These are phyloP conservation scores for Sarcomyxa edulis DNA, from an alignment of 768 basidiomycete species.

Conservation along the genomic window DNA sequence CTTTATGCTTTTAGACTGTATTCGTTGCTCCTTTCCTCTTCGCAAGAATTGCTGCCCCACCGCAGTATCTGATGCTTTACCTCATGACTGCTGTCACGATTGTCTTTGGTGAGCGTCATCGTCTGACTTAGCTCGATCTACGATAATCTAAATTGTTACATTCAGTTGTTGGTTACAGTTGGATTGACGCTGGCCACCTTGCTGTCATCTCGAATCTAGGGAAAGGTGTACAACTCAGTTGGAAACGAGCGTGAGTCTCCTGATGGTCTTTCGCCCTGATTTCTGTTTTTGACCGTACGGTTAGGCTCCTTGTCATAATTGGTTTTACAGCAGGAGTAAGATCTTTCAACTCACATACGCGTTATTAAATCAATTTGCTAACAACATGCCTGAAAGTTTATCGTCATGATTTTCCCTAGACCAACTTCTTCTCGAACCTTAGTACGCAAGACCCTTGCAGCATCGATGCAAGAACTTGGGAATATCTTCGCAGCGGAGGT, in stretches of 20 bases:
- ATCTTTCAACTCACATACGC: not conserved
- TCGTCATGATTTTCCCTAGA: slow-evolving; percentile 43
- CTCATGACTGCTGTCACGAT: slow-evolving; percentile 31
- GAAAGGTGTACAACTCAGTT: too few relatives aligned
- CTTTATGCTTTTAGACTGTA: slow-evolving; percentile 30
- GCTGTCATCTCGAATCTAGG: too few relatives aligned
- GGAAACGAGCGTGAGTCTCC: slow-evolving; percentile 1
- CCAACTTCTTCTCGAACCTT: slow-evolving; percentile 35
- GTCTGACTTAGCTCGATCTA: not conserved
- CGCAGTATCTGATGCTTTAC: slow-evolving; percentile 28
- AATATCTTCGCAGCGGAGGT: slow-evolving; percentile 33
- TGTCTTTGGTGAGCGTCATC: not conserved
- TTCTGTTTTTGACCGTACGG: not conserved
- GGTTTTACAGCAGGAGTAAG: slow-evolving; percentile 39
- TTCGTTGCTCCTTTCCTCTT: slow-evolving; percentile 44
- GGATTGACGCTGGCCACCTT: slow-evolving; percentile 51
- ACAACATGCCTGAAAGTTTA: slow-evolving; percentile 20
- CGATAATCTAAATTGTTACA: slow-evolving; percentile 26
- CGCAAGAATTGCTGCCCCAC: slow-evolving; percentile 41
- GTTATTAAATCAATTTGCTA: not conserved
- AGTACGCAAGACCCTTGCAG: slow-evolving; percentile 35
- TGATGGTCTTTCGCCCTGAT: not conserved
- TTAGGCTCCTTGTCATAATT: slow-evolving; percentile 36
- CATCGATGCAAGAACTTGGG: slow-evolving; percentile 27
- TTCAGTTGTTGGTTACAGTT: slow-evolving; percentile 47